A percentile compares a stretch with the other conserved stretches of the same genome.
These are phyloP conservation scores for Microsporum ferrugineum DNA, from an alignment of 2,329 filamentous ascomycete genomes.

Conservation along the genomic window DNA sequence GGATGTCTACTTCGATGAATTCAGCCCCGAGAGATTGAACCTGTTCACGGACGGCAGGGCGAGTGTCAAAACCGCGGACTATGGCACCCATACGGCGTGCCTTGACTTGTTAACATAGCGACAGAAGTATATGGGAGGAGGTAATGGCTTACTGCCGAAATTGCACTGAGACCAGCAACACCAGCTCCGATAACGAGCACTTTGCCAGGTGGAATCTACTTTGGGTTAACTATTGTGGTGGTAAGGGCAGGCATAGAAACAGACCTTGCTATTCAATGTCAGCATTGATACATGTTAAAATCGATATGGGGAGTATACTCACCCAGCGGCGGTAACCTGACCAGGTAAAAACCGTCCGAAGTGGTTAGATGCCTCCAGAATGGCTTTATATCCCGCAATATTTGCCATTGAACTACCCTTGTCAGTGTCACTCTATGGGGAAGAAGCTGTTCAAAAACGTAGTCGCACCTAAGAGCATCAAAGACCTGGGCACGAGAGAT, in stretches of 20 bases:
- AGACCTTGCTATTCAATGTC: slow-evolving; percentile 17
- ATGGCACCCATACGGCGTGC: slow-evolving; percentile 79
- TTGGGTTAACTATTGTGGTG: slow-evolving; percentile 6
- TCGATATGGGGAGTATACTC: slow-evolving; percentile 16
- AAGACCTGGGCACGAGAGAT: slow-evolving; percentile 84
- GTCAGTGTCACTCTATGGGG: neutral
- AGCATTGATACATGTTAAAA: slow-evolving; percentile 14
- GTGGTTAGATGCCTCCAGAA: slow-evolving; percentile 77
- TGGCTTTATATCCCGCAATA: slow-evolving; percentile 86
- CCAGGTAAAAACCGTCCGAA: slow-evolving; percentile 83
- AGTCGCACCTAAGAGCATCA: slow-evolving; percentile 53
- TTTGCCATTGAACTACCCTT: slow-evolving; percentile 72
- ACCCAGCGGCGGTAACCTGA: slow-evolving; percentile 77
- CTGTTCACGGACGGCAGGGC: slow-evolving; percentile 75
- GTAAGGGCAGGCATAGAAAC: neutral
- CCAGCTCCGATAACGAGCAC: slow-evolving; percentile 83
- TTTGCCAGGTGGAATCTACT: slow-evolving; percentile 69
- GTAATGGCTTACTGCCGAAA: slow-evolving; percentile 52
- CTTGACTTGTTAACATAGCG: slow-evolving; percentile 18
- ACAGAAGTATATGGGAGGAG: neutral
- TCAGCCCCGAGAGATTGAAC: slow-evolving; percentile 83
- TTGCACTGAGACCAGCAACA: slow-evolving; percentile 78
- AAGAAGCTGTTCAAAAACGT: neutral
- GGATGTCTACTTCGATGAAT: slow-evolving; percentile 73
- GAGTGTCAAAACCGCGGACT: slow-evolving; percentile 82